Base-by-base conservation (phyloP, 805 yeast genomes). In the Nakazawaea populi region DNA sequence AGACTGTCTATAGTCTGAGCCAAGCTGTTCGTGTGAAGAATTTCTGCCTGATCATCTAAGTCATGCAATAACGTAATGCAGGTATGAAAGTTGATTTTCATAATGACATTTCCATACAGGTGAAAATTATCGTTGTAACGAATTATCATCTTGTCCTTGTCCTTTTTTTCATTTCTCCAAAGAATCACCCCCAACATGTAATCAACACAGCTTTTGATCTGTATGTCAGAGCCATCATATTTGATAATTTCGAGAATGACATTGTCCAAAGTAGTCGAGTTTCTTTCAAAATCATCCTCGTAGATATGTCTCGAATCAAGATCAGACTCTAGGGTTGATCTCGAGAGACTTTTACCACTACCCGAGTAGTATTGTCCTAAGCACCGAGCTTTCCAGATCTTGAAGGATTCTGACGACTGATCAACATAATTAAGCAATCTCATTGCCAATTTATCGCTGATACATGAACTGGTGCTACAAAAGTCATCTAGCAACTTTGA, bases 311-410 rank as follows among this genome's bases (percentile, higher is more conserved):
- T 18, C 11, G 35, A n/a, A 6, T 29, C 6, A 7, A 18, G 30
- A 9, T 36, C 9, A 5, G 6, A 14, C 11, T 6, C 12, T 10
- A 5, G 5, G 5, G 14, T 14, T 24, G 4, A 35, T 10, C 11
- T 9, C n/a, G 10, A 24, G 6, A 10, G 24, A 6, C 12, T 9
- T 9, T 34, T 18, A 5, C 74, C 73, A 2, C 61, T 57, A 1
- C 30, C 28, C 14, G 57, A 51, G 50, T 67, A 68, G 39, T 54
- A 66, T 4, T 52, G 27, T 1, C 69, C 72, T 12, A 70, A 51
- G 44, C 57, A 58, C n/a, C 56, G 54, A 0, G 64, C 70, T 38
- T 65, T 62, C 73, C 72, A 69, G 1, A 56, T n/a, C 1, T 55
- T 50, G 46, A 68, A 60, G 0, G 44, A 6, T 1, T 9, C 6